Conservation (phyloP, 1,284 basidiomycete species). For the Lentinula novae-zelandiae region DNA sequence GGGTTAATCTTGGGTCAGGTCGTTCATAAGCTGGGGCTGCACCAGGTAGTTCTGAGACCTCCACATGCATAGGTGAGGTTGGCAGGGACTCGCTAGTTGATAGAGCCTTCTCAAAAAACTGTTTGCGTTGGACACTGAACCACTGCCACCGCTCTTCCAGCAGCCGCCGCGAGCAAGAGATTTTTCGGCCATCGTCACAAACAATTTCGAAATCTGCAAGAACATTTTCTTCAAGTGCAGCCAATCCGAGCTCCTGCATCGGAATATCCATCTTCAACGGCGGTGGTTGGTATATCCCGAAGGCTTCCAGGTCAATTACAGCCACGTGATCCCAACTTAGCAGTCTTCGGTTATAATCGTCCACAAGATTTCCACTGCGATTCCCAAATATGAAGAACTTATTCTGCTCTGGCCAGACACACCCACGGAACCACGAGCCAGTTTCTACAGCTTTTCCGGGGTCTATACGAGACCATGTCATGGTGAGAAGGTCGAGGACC, state of each 20-base stretch:
- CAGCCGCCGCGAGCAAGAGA: conserved; percentile 78
- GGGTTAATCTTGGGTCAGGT: conserved; percentile 72
- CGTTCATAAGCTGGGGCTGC: conserved; percentile 35
- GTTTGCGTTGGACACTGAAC: conserved; percentile 75
- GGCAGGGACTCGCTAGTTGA: conserved; percentile 56
- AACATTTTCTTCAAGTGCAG: conserved; percentile 73
- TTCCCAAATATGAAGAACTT: conserved; percentile 90
- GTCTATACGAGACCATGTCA: conserved; percentile 85
- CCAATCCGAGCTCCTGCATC: conserved; percentile 75
- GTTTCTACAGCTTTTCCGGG: conserved; percentile 72
- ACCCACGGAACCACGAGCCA: conserved; percentile 88
- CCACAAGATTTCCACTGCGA: conserved; percentile 79
- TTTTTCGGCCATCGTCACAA: conserved; percentile 83
- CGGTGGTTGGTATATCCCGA: conserved; percentile 90
- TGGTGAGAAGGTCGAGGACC: conserved; percentile 77
- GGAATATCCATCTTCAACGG: conserved; percentile 61
- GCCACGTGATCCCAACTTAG: conserved; percentile 91
- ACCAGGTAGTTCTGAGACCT: conserved; percentile 56
- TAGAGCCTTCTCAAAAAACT: conserved; percentile 54
- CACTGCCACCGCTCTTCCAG: conserved; percentile 91
- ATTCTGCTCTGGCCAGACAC: conserved; percentile 76
- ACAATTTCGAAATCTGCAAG: conserved; percentile 87
- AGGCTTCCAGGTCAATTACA: conserved; percentile 88
- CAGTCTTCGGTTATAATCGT: conserved; percentile 87
- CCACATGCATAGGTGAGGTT: conserved; percentile 50